A percentile compares a stretch with the other conserved stretches of the same genome.
Evolutionary conservation across 495 filamentous ascomycete species (phyloP).

Genomic region (Neurospora sp.): DNA sequence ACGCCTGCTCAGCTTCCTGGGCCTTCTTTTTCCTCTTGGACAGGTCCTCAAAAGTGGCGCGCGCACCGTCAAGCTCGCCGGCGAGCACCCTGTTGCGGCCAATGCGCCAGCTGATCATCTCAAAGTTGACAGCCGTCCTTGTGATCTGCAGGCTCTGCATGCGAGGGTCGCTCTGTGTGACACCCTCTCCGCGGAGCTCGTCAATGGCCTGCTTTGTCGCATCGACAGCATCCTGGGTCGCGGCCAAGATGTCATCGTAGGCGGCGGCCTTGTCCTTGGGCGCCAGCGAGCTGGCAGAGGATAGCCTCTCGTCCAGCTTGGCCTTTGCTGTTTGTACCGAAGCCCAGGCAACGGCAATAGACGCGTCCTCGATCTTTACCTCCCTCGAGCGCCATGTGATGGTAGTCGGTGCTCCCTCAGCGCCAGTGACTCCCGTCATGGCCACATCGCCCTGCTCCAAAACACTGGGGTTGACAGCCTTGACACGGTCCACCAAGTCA

Average conservation of each 20-base stretch:
- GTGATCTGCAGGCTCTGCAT: constrained; percentile 93
- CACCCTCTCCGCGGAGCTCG: constrained; percentile 70
- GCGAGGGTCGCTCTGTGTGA: constrained; percentile 71
- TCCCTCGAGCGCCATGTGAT: constrained; percentile 85
- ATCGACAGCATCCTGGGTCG: constrained; percentile 91
- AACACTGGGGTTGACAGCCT: constrained; percentile 61
- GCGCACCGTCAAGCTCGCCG: constrained; percentile 64
- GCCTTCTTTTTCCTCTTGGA: constrained; percentile 32
- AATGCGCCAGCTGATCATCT: constrained; percentile 86
- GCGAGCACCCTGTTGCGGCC: constrained; percentile 85
- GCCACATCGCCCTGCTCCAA: constrained; percentile 53
- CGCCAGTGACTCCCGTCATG: constrained; percentile 40
- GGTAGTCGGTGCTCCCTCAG: constrained; percentile 56
- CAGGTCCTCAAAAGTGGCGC: constrained; percentile 39
- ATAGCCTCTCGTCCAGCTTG: constrained; percentile 49
- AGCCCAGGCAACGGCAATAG: constrained; percentile 67
- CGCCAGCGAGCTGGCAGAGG: constrained; percentile 45
- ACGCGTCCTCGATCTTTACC: constrained; percentile 82
- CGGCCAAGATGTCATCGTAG: constrained; percentile 82
- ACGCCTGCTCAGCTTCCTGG: constrained; percentile 30
- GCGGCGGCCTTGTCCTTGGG: constrained; percentile 58
- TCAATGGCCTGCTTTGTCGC: constrained; percentile 88
- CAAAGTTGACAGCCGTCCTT: constrained; percentile 84
- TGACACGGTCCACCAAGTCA: constrained; percentile 53
- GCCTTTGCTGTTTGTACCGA: constrained; percentile 45